Conservation (phyloP, 805 yeast species). For the Yarrowia sp. region DNA sequence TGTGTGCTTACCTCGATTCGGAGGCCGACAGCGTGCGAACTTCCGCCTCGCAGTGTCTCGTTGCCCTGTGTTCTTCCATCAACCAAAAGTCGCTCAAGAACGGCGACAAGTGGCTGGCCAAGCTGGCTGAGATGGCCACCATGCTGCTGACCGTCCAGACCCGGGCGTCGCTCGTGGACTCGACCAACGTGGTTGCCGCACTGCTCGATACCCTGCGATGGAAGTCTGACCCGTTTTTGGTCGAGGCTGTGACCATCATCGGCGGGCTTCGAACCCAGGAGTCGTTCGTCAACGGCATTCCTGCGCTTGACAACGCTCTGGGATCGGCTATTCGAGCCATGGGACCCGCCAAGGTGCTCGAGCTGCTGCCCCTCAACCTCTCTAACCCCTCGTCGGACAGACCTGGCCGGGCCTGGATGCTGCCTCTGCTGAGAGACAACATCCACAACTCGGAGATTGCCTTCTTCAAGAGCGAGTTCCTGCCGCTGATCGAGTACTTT, state of each 20-base stretch:
- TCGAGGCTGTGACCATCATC: constrained; percentile 69
- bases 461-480: constrained; percentile 65
- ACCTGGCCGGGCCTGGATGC: constrained; percentile 94
- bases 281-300: constrained; percentile 65
- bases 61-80: constrained; percentile 74
- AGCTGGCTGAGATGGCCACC: constrained; percentile 61
- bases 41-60: constrained; percentile 86
- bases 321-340: constrained; percentile 77
- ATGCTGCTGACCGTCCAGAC: constrained; percentile 74
- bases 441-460: constrained; percentile 72
- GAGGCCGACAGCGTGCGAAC: constrained; percentile 67
- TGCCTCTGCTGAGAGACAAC: constrained; percentile 89
- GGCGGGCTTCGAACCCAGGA: constrained; percentile 90
- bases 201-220: constrained; percentile 67
- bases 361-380: constrained; percentile 79
- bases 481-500: constrained; percentile 62
- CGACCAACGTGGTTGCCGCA: constrained; percentile 70
- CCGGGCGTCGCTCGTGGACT: constrained; percentile 76
- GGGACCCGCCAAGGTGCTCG: constrained; percentile 86
- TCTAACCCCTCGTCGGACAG: constrained; percentile 57
- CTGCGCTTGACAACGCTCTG: constrained; percentile 80
- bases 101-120: constrained; percentile 50
- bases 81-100: constrained; percentile 64
- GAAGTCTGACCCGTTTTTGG: constrained; percentile 73
- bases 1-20: constrained; percentile 71